Base-by-base conservation (phyloP, 176 grass and related monocot genomes). In the Ensete glaucum region DNA sequence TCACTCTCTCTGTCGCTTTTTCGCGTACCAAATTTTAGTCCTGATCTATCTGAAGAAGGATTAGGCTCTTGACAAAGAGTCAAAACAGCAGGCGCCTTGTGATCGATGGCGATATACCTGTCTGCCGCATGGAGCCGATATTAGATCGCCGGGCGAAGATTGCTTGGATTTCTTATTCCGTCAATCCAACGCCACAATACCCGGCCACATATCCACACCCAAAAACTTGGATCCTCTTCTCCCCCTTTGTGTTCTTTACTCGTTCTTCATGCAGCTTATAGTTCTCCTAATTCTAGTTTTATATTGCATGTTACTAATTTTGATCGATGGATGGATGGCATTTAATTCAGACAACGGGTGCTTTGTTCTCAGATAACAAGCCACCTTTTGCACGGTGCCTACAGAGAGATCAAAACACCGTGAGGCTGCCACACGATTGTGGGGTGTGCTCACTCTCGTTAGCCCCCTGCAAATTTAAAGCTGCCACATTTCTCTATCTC, bases 41-140 rank as follows among this genome's bases (percentile, higher is more conserved):
- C 34, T 43, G 4, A 4, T 43, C 5, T 43, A 43, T 43, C 4
- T 43, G 34, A 43, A 43, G 34, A 6, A 43, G 34, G 34, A 43
- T 43, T 43, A 21, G 67, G 67, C 67, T 70, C 67, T 48, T 70
- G 79, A 81, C 24, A 58, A 67, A 75, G 84, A 86, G 79, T 82
- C 79, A 82, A 82, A 82, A 50, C 84, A 86, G 79, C 74, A 60
- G 81, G 80, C 64, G 84, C 73, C 79, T 22, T 43, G 34, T 43
- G 34, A 50, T 54, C 73, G 9, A 63, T 82, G 84, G 84, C 79
- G 69, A 82, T 82, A 66, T 50, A 23, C 77, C 77, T 78, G 79
- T 75, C 84, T 86, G 84, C 84, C 75, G 79, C 80, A 79, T 86
- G 73, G 84, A 86, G 79, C 84, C 84, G 29, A 86, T 34, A 86